phyloP scores from a whole-genome alignment of 306 rosid species.

The Mimosa bimucronata region DNA sequence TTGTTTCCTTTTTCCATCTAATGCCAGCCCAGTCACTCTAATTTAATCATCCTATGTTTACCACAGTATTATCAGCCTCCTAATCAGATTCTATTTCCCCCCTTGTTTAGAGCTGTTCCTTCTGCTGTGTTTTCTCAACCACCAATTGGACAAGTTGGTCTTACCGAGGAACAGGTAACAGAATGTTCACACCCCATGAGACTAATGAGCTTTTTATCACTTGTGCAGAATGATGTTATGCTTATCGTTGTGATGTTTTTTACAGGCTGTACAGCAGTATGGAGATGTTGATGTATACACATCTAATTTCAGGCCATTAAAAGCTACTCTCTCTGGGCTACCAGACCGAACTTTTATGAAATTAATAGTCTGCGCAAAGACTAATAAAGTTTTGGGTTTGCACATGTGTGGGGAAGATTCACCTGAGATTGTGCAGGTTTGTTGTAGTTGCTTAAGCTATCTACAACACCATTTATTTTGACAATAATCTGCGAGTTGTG shows the following conservation, averaged over 20 bases:
- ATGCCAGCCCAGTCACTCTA: slow-evolving; percentile 11
- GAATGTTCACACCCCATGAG: slow-evolving; percentile 30
- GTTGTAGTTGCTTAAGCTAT: slow-evolving; percentile 33
- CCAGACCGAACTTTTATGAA: slow-evolving; percentile 93
- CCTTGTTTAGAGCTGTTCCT: slow-evolving; percentile 71
- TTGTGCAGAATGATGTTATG: slow-evolving; percentile 28
- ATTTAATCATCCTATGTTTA: slow-evolving; percentile 6
- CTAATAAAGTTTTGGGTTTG: slow-evolving; percentile 76
- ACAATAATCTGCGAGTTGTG: slow-evolving; percentile 25
- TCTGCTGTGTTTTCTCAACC: slow-evolving; percentile 99
- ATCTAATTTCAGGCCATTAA: slow-evolving; percentile 86
- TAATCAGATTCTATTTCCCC: slow-evolving; percentile 33
- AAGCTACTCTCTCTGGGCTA: slow-evolving; percentile 94
- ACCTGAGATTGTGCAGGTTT: slow-evolving; percentile 90
- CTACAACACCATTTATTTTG: slow-evolving; percentile 18
- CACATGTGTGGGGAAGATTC: slow-evolving; percentile 98
- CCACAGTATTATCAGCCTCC: slow-evolving; percentile 22
- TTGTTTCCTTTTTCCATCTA: slow-evolving; percentile 9
- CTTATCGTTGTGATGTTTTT: slow-evolving; percentile 34
- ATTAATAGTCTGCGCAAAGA: slow-evolving; percentile 77
- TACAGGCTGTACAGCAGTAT: slow-evolving; percentile 73
- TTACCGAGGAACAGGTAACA: slow-evolving; percentile 86
- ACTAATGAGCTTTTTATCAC: slow-evolving; percentile 30
- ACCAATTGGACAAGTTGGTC: slow-evolving; percentile 94
- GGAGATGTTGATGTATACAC: slow-evolving; percentile 89